phyloP scores from a whole-genome alignment of 2,329 filamentous ascomycete species.

The Fusarium multiceps region DNA sequence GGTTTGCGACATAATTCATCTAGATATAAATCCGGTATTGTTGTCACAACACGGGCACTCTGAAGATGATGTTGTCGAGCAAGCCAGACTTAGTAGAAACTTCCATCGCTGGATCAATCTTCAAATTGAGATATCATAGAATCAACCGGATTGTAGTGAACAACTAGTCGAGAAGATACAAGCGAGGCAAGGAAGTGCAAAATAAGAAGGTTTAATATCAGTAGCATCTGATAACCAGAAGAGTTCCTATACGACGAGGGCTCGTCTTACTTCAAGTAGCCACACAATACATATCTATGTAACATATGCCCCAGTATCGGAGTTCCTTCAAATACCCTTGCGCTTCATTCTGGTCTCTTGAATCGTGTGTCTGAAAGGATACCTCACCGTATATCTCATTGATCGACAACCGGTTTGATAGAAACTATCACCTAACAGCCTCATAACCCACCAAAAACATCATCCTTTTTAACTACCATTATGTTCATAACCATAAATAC shows the following conservation, averaged over 20 bases:
- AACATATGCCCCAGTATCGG: neutral
- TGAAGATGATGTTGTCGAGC: neutral
- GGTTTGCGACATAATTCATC: neutral
- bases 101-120: neutral
- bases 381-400: neutral
- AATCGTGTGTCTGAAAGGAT: neutral
- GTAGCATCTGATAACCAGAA: neutral
- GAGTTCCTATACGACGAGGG: neutral
- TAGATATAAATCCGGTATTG: no score
- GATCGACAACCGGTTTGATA: neutral
- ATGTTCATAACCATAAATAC: neutral
- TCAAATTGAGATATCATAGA: neutral
- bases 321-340: neutral
- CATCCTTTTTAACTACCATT: neutral
- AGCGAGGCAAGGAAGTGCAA: neutral
- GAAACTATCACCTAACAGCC: neutral
- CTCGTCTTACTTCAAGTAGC: neutral
- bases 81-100: neutral
- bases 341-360: neutral
- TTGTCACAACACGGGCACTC: neutral
- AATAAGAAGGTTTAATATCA: neutral
- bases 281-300: neutral
- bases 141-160: neutral
- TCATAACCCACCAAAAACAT: neutral
- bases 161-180: neutral